phyloP scores from a whole-genome alignment of 352 stramenopile genomes.

The Phytopythium ostracodes region DNA sequence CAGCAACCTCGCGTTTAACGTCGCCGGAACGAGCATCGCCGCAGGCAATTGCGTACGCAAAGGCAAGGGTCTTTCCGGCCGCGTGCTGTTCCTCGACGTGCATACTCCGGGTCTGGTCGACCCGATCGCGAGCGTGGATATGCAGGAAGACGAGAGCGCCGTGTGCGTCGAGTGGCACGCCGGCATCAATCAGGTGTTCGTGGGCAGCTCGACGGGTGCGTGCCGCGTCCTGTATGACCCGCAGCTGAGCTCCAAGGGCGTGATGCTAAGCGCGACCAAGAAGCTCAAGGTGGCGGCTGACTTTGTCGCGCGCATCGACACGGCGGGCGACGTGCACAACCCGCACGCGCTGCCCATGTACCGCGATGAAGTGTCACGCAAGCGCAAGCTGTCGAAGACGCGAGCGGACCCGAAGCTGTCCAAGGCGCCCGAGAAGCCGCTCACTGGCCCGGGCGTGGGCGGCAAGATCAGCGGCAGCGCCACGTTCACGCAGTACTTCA shows the following conservation, averaged over 20 bases:
- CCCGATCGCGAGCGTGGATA: conserved; percentile 57
- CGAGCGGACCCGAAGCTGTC: conserved; percentile 69
- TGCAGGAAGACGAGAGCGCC: conserved; percentile 78
- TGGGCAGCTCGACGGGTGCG: conserved; percentile 55
- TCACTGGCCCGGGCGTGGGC: conserved; percentile 72
- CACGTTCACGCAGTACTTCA: conserved; percentile 88
- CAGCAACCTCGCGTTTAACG: conserved; percentile 81
- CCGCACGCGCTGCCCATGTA: conserved; percentile 81
- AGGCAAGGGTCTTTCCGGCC: conserved; percentile 41
- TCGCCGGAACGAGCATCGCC: conserved; percentile 58
- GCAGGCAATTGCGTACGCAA: conserved; percentile 72
- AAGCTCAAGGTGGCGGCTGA: conserved; percentile 63
- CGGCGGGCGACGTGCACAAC: conserved; percentile 69
- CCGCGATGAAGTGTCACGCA: conserved; percentile 52
- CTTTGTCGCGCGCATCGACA: conserved; percentile 66
- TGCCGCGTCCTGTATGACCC: conserved; percentile 76
- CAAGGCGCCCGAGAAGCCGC: conserved; percentile 68
- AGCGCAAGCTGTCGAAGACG: conserved; percentile 72
- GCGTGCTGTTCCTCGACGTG: conserved; percentile 76
- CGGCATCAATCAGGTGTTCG: conserved; percentile 80
- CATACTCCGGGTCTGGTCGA: conserved; percentile 44
- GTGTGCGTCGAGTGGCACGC: conserved; percentile 84
- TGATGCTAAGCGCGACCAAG: conserved; percentile 78
- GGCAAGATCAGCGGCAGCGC: conserved; percentile 75
- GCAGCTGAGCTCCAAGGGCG: conserved; percentile 66